Evolutionary conservation across 495 filamentous ascomycete species (phyloP).

Genomic region (Parmelia sp.): DNA sequence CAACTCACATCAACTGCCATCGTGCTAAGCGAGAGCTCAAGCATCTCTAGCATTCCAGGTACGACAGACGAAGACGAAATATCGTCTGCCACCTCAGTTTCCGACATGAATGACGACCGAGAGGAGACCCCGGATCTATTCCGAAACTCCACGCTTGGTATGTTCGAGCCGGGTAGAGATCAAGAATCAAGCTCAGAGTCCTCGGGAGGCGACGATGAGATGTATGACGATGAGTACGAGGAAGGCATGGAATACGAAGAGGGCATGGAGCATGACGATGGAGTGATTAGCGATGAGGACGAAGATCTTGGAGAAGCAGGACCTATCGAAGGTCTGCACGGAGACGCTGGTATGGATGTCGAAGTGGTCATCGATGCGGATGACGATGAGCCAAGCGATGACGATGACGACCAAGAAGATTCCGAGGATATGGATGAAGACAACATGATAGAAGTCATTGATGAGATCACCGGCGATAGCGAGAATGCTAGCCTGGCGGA

Average conservation of each 20-base stretch:
- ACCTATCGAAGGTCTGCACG: slow-evolving; percentile 75
- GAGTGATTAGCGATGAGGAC: slow-evolving; percentile 84
- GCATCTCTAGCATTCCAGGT: slow-evolving; percentile 58
- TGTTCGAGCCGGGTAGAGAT: slow-evolving; percentile 80
- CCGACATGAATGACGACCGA: slow-evolving; percentile 77
- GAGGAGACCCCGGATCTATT: slow-evolving; percentile 98
- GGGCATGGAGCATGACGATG: slow-evolving; percentile 74
- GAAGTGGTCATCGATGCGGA: slow-evolving; percentile 79
- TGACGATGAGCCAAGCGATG: slow-evolving; percentile 55
- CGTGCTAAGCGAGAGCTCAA: slow-evolving; percentile 68
- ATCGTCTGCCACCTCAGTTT: slow-evolving; percentile 80
- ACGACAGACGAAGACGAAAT: slow-evolving; percentile 79
- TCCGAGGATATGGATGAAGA: slow-evolving; percentile 49
- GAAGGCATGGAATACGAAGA: slow-evolving; percentile 78
- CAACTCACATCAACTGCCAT: slow-evolving; percentile 82
- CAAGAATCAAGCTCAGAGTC: slow-evolving; percentile 61
- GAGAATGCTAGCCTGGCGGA: slow-evolving; percentile 57
- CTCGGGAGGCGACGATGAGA: slow-evolving; percentile 72
- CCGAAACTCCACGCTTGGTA: slow-evolving; percentile 89
- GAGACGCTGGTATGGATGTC: slow-evolving; percentile 68
- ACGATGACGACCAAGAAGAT: slow-evolving; percentile 53
- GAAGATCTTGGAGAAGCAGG: slow-evolving; percentile 75
- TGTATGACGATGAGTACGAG: slow-evolving; percentile 69
- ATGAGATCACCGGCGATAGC: slow-evolving; percentile 56
- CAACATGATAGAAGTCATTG: slow-evolving; percentile 51